Conservation (phyloP, 352 stramenopile genomes). For the Globisporangium ultimum region DNA sequence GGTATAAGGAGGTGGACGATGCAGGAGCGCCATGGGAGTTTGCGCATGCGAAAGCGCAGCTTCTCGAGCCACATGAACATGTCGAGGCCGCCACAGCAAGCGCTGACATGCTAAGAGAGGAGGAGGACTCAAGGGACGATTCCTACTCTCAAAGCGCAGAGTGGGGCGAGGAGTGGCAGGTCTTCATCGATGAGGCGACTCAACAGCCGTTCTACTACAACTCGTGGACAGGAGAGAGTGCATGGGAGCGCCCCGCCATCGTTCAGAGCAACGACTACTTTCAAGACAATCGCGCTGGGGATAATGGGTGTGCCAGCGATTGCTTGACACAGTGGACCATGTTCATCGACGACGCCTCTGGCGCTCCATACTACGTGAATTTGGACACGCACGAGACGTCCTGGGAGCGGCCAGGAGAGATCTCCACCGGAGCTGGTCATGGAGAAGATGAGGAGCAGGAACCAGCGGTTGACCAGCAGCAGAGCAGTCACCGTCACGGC, state of each 20-base stretch:
- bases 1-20: neutral
- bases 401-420: slow-evolving; percentile 38
- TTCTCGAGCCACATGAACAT: neutral
- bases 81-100: neutral
- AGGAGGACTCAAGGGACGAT: no score
- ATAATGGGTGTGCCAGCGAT: neutral
- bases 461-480: neutral
- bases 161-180: slow-evolving; percentile 41
- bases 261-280: slow-evolving; percentile 7
- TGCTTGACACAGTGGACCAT: slow-evolving; percentile 25
- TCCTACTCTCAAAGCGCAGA: slow-evolving; percentile 21
- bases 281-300: neutral
- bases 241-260: slow-evolving; percentile 39
- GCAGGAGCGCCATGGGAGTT: slow-evolving; percentile 9
- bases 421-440: slow-evolving; percentile 6
- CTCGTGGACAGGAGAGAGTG: slow-evolving; percentile 43
- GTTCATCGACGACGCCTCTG: slow-evolving; percentile 43
- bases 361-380: slow-evolving; percentile 55
- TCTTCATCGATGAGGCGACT: slow-evolving; percentile 53
- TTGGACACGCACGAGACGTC: slow-evolving; percentile 38
- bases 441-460: neutral
- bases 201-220: slow-evolving; percentile 75
- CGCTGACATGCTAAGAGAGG: no score
- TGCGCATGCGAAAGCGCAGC: slow-evolving; percentile 7
- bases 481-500: neutral